Evolutionary conservation across 106 monocot species (phyloP).

Genomic region (Dioscorea zingiberensis): DNA sequence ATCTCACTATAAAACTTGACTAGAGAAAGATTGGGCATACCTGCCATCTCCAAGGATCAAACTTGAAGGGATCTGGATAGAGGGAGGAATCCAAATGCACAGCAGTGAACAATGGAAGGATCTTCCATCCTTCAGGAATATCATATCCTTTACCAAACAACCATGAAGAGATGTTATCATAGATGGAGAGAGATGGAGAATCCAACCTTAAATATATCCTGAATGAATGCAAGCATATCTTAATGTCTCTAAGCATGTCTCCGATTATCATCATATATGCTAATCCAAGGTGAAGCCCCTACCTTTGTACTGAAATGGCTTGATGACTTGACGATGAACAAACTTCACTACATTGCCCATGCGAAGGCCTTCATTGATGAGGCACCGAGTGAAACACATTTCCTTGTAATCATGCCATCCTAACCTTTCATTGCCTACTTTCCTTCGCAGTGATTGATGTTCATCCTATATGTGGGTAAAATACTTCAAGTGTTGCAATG

Average conservation of each 20-base stretch:
- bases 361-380: conserved; percentile 28
- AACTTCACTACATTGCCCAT: conserved; percentile 31
- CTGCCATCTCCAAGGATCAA: conserved; percentile 40
- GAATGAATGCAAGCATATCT: neutral
- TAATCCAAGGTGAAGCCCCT: neutral
- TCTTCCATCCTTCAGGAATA: conserved; percentile 34
- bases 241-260: neutral
- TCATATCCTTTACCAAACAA: conserved; percentile 10
- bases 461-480: conserved; percentile 6
- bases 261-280: neutral
- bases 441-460: conserved; percentile 2
- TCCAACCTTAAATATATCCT: neutral
- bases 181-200: neutral
- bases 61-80: conserved; percentile 15
- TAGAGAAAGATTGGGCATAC: neutral
- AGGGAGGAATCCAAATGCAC: conserved; percentile 23
- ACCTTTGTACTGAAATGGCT: conserved; percentile 34
- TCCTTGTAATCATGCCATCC: conserved; percentile 29
- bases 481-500: neutral
- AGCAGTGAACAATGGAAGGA: conserved; percentile 22
- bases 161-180: neutral
- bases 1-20: neutral
- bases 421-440: conserved; percentile 2
- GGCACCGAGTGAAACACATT: conserved; percentile 24
- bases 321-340: conserved; percentile 20